Evolutionary conservation across 2,329 filamentous ascomycete species (phyloP).

Genomic region (Fusarium coffeatum): DNA sequence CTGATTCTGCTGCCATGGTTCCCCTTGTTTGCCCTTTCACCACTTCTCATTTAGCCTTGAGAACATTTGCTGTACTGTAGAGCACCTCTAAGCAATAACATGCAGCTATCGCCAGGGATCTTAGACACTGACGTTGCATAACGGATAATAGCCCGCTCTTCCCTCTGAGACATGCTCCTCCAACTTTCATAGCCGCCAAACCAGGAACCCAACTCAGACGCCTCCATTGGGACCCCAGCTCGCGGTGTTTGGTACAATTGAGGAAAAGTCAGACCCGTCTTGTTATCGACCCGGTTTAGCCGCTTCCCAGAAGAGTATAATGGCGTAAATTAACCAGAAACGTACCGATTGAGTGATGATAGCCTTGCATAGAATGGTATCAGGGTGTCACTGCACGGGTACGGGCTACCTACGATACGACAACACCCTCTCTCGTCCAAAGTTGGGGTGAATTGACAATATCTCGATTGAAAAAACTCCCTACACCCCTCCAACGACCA

Average conservation of each 20-base stretch:
- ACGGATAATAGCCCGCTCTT: conserved; percentile 4
- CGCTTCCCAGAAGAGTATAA: conserved; percentile 34
- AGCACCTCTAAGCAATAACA: conserved; percentile 10
- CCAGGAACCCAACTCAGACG: conserved; percentile 32
- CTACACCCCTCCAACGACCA: conserved; percentile 12
- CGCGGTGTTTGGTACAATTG: conserved; percentile 23
- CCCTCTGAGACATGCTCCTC: conserved; percentile 5
- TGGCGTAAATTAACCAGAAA: conserved; percentile 3
- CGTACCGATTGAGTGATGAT: conserved; percentile 10
- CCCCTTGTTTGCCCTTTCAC: neutral
- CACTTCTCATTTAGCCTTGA: neutral
- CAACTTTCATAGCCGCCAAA: conserved; percentile 19
- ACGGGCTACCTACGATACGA: neutral
- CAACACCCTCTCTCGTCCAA: conserved; percentile 20
- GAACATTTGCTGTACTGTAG: neutral
- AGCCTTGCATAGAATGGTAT: conserved; percentile 36
- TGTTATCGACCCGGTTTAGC: conserved; percentile 30
- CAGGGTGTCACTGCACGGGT: neutral
- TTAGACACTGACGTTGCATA: conserved; percentile 19
- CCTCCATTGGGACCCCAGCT: conserved; percentile 27
- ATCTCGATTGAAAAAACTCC: conserved; percentile 23
- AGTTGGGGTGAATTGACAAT: neutral
- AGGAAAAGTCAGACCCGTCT: conserved; percentile 23
- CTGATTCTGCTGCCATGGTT: neutral
- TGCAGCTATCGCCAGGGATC: conserved; percentile 6